Evolutionary conservation across 1,284 basidiomycete species (phyloP), one percentile per base, ranked within the genome.

Genomic region (Fomitopsis betulina): DNA sequence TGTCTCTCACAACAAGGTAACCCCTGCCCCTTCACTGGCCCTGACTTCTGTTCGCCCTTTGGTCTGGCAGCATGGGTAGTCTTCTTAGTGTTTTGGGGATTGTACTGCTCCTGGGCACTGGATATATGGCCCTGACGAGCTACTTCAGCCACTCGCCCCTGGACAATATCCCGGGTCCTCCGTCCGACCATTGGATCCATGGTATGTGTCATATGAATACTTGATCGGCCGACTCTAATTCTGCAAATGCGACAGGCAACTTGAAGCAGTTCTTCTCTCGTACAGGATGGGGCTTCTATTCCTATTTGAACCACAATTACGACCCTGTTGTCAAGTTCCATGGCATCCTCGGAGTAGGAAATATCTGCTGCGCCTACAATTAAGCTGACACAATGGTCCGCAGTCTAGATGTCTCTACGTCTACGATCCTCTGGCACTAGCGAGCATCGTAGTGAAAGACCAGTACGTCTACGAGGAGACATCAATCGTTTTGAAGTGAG

Each of bases 391-490:
- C 50, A 5, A 50, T 13, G 17, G 6, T 12, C 21, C 21, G 4
- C 19, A 69, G 67, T 52, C 56, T n/a, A 62, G 60, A 25, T 23
- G 3, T n/a, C 57, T 71, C 12, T 57, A 59, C 21, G 60, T 69
- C n/a, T 59, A 58, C 27, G 70, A 72, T 33, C 62, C 69, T 1
- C 59, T 58, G 27, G 71, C 71, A 0, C 55, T 73, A 53, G 65
- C 70, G 38, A 60, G 61, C 32, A 65, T 75, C 9, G 45, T 74
- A 32, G 60, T 72, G 27, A 74, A 72, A 56, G 73, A 74, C 12
- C 67, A 69, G 50, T 60, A 69, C 21, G 55, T 65, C 33, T 74
- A 69, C 55, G 67, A 69, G 27, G 68, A 72, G 17, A 27, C n/a
- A 0, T 4, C 39, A 17, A 51, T 38, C 21, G 49, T 59, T 38